phyloP scores from a whole-genome alignment of 331 rosid species.

The Quercus lobata region DNA sequence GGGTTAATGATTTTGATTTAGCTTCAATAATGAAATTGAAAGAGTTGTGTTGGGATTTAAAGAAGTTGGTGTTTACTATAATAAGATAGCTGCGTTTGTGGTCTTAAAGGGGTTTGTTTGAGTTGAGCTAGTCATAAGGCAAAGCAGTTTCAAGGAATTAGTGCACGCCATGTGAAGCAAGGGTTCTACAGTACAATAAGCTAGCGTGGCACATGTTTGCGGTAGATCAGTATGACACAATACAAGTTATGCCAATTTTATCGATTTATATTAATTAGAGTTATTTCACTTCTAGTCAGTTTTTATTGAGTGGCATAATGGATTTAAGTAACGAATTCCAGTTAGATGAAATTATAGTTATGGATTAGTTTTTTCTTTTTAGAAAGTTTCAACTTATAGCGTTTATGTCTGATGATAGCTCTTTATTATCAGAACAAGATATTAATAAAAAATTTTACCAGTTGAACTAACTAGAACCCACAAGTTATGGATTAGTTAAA shows the following conservation, averaged over 20 bases:
- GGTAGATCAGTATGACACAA: neutral
- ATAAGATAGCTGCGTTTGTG: neutral
- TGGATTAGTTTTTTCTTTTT: too few species aligned
- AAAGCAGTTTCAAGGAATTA: neutral
- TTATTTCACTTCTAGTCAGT: too few species aligned
- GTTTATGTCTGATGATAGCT: fast-evolving
- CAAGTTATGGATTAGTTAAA: too few species aligned
- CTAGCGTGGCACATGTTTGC: neutral
- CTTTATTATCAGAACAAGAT: too few species aligned
- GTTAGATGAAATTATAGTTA: too few species aligned
- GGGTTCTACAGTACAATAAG: neutral
- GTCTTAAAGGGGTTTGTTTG: slow-evolving; percentile 1
- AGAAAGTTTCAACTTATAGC: too few species aligned
- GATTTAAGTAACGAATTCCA: too few species aligned
- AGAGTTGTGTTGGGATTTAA: slow-evolving; percentile 7
- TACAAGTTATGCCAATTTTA: too few species aligned
- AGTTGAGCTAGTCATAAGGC: slow-evolving; percentile 40
- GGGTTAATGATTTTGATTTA: neutral
- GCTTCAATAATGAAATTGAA: neutral
- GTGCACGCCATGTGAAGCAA: neutral
- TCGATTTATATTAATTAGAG: too few species aligned
- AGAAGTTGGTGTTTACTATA: slow-evolving; percentile 15
- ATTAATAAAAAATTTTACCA: fast-evolving
- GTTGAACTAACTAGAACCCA: fast-evolving
- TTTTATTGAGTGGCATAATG: too few species aligned